Evolutionary conservation across 2,329 filamentous ascomycete genomes (phyloP).

Genomic region (Ceratocystis smalleyi): DNA sequence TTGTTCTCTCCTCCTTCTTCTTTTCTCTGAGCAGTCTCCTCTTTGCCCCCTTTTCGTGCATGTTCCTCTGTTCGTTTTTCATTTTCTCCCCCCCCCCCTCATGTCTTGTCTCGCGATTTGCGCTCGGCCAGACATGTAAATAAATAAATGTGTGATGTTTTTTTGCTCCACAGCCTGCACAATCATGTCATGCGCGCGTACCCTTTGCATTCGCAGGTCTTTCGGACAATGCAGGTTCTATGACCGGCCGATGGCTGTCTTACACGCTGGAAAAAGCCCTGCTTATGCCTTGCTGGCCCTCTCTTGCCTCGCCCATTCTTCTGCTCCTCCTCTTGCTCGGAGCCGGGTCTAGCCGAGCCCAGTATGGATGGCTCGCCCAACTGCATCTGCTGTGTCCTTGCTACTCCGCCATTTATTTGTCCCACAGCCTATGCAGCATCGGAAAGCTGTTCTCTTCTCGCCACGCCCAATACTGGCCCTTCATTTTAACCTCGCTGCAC

Average conservation of each 20-base stretch:
- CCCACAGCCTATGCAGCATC: background rate
- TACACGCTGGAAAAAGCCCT: background rate
- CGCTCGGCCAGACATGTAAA: background rate
- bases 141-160: background rate
- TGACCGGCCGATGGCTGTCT: background rate
- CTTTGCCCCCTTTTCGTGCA: background rate
- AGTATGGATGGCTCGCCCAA: too few species aligned
- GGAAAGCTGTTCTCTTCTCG: too few species aligned
- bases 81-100: background rate
- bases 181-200: constrained; percentile 1
- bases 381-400: background rate
- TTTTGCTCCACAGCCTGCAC: background rate
- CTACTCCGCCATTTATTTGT: background rate
- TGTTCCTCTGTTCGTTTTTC: background rate
- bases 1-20: background rate
- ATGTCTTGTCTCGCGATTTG: background rate
- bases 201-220: background rate
- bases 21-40: background rate
- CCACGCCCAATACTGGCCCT: too few species aligned
- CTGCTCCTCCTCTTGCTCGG: background rate
- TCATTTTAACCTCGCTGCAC: too few species aligned
- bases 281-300: background rate
- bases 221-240: background rate
- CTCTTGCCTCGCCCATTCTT: background rate
- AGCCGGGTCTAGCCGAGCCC: background rate